phyloP scores from a whole-genome alignment of 768 basidiomycete species.

The Xerocomellus intermedius region DNA sequence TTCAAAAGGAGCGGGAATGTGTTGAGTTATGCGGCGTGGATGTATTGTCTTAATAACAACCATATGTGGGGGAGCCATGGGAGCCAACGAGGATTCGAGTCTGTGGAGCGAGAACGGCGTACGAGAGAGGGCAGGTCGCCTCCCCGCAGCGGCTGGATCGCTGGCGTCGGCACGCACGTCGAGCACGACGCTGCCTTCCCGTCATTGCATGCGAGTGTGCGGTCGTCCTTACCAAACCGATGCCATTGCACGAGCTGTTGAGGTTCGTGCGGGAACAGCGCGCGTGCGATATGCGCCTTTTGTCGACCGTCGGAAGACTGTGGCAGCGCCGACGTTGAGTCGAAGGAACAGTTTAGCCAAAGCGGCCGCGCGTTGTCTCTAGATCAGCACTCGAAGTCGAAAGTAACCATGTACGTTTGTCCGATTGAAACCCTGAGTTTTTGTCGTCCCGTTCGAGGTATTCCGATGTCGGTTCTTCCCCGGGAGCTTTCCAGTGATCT shows the following conservation, averaged over 20 bases:
- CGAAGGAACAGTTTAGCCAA: no score
- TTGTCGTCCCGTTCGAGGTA: no score
- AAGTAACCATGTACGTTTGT: no score
- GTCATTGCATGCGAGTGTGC: constrained; percentile 5
- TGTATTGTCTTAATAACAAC: constrained; percentile 76
- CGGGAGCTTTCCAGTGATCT: no score
- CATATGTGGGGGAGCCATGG: constrained; percentile 94
- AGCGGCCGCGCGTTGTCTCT: no score
- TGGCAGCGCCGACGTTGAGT: no score
- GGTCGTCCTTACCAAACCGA: background rate
- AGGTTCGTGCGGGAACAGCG: constrained; percentile 81
- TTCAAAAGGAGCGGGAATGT: constrained; percentile 84
- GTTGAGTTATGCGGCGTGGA: constrained; percentile 85
- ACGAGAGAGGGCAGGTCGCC: background rate
- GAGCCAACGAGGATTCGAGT: constrained; percentile 93
- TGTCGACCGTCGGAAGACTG: constrained; percentile 57
- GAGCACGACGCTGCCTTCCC: constrained; percentile 16
- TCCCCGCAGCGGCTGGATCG: background rate
- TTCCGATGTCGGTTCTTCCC: no score
- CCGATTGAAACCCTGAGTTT: no score
- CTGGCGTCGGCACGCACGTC: constrained; percentile 16
- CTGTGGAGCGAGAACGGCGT: constrained; percentile 82
- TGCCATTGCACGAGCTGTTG: constrained; percentile 23
- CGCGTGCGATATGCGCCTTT: constrained; percentile 83
- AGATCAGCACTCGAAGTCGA: no score